Conservation (phyloP, 2,329 filamentous ascomycete species). For the Aspergillus sojae region DNA sequence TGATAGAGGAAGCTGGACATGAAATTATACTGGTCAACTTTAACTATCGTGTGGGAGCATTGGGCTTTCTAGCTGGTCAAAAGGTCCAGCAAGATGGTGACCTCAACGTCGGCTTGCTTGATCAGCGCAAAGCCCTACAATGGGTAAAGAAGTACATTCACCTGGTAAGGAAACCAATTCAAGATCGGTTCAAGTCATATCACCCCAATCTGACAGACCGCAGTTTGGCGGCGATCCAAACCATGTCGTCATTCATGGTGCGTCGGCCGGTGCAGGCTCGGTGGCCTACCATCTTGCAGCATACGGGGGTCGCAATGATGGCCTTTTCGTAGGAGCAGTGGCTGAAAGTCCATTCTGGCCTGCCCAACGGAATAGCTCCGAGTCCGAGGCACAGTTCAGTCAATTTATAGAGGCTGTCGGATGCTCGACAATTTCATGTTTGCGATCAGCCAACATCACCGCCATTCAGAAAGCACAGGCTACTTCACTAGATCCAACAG, state of each 20-base stretch:
- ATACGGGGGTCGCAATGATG: constrained; percentile 51
- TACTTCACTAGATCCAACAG: constrained; percentile 44
- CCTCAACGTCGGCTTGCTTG: constrained; percentile 65
- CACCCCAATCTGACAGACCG: not conserved
- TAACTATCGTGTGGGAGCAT: constrained; percentile 69
- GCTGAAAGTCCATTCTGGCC: constrained; percentile 54
- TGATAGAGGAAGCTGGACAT: constrained; percentile 58
- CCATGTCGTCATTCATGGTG: constrained; percentile 63
- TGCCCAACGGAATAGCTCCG: constrained; percentile 47
- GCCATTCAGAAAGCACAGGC: constrained; percentile 46
- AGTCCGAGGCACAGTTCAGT: constrained; percentile 53
- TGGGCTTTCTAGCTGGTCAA: constrained; percentile 64
- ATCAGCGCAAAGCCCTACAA: constrained; percentile 62
- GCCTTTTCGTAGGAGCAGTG: constrained; percentile 52
- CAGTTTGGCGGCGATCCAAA: constrained; percentile 62
- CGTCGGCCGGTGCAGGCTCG: constrained; percentile 63
- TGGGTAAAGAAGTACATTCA: constrained; percentile 65
- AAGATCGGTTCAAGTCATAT: not conserved
- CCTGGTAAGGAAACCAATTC: constrained; percentile 11
- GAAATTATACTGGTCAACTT: constrained; percentile 69
- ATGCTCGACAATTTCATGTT: constrained; percentile 50
- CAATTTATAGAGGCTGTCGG: constrained; percentile 47
- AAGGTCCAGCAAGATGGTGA: constrained; percentile 58
- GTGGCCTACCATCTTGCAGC: constrained; percentile 58
- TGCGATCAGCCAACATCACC: constrained; percentile 45